phyloP scores from a whole-genome alignment of 2,329 filamentous ascomycete genomes.

The Neophaeococcomyces mojaviensis region DNA sequence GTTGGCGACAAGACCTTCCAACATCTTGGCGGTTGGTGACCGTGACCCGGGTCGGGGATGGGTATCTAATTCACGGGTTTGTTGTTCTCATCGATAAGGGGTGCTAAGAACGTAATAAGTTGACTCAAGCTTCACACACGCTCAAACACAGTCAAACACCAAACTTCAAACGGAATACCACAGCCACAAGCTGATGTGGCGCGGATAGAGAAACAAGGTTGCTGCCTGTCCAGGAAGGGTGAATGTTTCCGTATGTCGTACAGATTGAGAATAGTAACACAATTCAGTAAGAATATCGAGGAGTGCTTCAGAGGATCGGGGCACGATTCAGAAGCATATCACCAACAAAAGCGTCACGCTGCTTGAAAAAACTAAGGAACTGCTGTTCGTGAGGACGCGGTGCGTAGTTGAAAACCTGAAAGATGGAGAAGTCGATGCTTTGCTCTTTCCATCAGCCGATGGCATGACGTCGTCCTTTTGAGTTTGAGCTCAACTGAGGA shows the following conservation, averaged over 20 bases:
- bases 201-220: no score
- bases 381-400: not conserved
- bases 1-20: slow-evolving; percentile 93
- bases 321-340: no score
- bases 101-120: not conserved
- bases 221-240: no score
- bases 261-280: no score
- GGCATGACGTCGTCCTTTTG: not conserved
- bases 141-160: no score
- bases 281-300: no score
- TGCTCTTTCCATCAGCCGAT: not conserved
- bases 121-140: no score
- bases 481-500: no score
- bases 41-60: slow-evolving; percentile 64
- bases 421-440: not conserved
- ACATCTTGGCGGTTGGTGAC: slow-evolving; percentile 62
- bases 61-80: not conserved
- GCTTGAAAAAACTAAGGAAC: not conserved
- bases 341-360: not conserved
- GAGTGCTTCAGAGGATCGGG: no score
- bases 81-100: not conserved
- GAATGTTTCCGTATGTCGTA: no score
- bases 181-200: no score
- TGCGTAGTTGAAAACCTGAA: not conserved
- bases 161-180: no score